phyloP scores from a whole-genome alignment of 78 protist genomes.

The Emiliania huxleyi region DNA sequence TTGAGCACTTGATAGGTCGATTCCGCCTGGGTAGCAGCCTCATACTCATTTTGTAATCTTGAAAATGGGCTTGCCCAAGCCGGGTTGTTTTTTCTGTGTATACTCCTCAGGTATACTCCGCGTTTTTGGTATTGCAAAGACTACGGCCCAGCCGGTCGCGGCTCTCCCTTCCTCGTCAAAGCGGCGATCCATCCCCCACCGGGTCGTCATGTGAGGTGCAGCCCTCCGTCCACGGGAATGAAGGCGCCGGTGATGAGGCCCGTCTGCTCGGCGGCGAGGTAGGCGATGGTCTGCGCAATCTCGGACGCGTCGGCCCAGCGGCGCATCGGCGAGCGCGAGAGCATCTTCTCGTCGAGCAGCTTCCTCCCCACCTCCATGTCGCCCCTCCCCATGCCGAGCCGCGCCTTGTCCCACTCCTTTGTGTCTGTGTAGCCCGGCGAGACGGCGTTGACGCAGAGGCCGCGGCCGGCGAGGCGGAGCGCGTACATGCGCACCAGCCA shows the following conservation, averaged over 20 bases:
- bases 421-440: conserved; percentile 12
- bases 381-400: not conserved
- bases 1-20: no score
- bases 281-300: conserved; percentile 6
- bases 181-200: no score
- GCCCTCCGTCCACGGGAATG: not conserved
- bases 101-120: no score
- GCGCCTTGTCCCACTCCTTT: conserved; percentile 2
- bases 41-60: no score
- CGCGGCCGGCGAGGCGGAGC: not conserved
- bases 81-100: no score
- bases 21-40: no score
- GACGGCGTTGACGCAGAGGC: not conserved
- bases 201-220: no score
- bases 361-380: not conserved
- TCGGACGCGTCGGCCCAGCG: not conserved
- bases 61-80: no score
- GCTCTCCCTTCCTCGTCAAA: no score
- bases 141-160: no score
- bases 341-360: not conserved
- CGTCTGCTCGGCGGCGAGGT: not conserved
- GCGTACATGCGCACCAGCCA: not conserved
- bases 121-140: no score
- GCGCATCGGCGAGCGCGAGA: not conserved
- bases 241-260: not conserved